These are phyloP conservation scores for Syzygium aqueum DNA, from an alignment of 345 rosid genomes.

Conservation along the genomic window DNA sequence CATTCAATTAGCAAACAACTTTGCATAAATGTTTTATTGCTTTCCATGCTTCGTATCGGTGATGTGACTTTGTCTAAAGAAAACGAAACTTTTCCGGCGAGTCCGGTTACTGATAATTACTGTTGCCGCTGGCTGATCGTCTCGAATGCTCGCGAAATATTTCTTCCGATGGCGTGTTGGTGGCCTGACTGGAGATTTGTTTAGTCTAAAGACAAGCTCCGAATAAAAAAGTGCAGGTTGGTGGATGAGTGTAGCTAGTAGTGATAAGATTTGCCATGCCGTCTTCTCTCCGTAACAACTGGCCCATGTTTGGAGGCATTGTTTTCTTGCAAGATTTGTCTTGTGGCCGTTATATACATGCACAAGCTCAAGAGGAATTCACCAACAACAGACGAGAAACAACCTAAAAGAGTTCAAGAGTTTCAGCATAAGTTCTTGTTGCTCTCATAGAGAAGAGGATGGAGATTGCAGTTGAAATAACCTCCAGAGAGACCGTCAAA, in stretches of 20 bases:
- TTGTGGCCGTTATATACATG: not conserved
- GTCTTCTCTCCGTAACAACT: not conserved
- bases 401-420: not conserved
- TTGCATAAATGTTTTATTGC: not conserved
- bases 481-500: constrained; percentile 20
- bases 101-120: not conserved
- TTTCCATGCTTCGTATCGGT: not conserved
- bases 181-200: not conserved
- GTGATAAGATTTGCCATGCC: not conserved
- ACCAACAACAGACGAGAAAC: not conserved
- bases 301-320: not conserved
- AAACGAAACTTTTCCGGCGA: not conserved
- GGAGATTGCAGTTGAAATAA: constrained; percentile 11
- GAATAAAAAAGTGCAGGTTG: not conserved
- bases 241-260: not conserved
- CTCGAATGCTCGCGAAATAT: not conserved
- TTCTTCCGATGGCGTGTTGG: not conserved
- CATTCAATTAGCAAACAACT: not conserved
- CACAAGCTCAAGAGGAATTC: not conserved
- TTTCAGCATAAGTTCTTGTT: not conserved
- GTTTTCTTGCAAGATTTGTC: not conserved
- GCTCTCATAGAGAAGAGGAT: not conserved
- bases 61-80: not conserved
- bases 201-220: not conserved
- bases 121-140: not conserved